These are phyloP conservation scores for Perkinsus chesapeaki DNA, from an alignment of 169 alveolate species.

Conservation along the genomic window DNA sequence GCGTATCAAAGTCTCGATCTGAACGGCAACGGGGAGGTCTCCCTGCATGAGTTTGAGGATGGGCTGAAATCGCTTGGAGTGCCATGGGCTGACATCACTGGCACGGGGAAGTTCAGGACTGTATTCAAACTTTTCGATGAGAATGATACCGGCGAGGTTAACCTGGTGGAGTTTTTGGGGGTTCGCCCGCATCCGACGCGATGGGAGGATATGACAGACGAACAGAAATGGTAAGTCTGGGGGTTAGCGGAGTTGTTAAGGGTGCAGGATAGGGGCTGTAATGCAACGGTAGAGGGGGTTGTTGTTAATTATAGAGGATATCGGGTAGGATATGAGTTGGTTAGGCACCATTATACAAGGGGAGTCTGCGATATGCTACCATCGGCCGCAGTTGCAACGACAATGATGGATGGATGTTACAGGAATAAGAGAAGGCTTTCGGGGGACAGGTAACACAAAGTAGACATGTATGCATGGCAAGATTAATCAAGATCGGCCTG, in stretches of 20 bases:
- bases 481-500: too few relatives aligned
- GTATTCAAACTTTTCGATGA: neutral
- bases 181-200: neutral
- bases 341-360: neutral
- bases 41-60: neutral
- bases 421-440: neutral
- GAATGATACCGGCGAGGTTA: neutral
- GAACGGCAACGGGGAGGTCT: neutral
- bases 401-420: neutral
- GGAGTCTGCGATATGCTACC: neutral
- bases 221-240: neutral
- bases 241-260: too few relatives aligned
- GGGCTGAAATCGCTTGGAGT: neutral
- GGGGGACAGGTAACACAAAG: neutral
- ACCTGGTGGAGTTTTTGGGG: neutral
- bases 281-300: too few relatives aligned
- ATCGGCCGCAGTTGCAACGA: neutral
- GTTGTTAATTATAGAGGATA: too few relatives aligned
- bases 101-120: neutral
- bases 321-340: too few relatives aligned
- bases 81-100: neutral
- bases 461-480: too few relatives aligned
- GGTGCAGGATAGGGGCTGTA: too few relatives aligned
- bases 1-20: neutral
- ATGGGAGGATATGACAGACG: neutral